Base-by-base conservation (phyloP, 2,329 filamentous ascomycete genomes). In the Xenoacremonium recifei region DNA sequence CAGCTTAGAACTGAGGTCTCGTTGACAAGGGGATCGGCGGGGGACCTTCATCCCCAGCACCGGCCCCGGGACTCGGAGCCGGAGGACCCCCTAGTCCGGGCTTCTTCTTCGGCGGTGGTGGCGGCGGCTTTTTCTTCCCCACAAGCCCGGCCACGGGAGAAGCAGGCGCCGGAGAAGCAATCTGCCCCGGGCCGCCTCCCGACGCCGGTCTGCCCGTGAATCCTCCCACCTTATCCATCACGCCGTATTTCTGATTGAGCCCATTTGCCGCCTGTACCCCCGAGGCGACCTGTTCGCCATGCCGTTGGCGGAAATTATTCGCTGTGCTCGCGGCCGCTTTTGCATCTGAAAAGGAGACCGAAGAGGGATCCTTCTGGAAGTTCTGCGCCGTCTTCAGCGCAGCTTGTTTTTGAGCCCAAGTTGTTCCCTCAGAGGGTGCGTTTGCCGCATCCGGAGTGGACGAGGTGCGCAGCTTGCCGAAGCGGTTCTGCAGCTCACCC, bases 281-380 rank as follows among this genome's bases (percentile, higher is more conserved):
- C 5, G 77, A 67, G 2, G 78, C 75, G 5, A 87, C 77, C 59
- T 87, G 81, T 15, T 84, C 84, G 4, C 83, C 79, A 54, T 89
- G 84, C 20, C 83, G 69, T 58, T 87, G 79, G 12, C 82, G 80
- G 61, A 89, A 87, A 57, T 85, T 84, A 49, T 80, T 83, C 29
- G 77, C 76, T 27, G 81, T 85, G 20, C 72, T 71, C 2, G 79
- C 83, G 12, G 81, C 77, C 29, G 71, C 65, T 44, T 70, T 72
- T 7, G 77, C 72, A 54, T 87, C 81, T 4, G 77, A 66, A 3
- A 82, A 49, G 0, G 79, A 82, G 2, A 85, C 78, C 2, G 77
- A 77, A 4, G 77, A 75, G 2, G 82, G 81, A 51, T 85, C 73
- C 48, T 77, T 79, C 37, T 76, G 76, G 42, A 85, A 74, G 11